phyloP scores from a whole-genome alignment of 225 moss, liverwort and hornwort genomes.

The Straminergon stramineum region DNA sequence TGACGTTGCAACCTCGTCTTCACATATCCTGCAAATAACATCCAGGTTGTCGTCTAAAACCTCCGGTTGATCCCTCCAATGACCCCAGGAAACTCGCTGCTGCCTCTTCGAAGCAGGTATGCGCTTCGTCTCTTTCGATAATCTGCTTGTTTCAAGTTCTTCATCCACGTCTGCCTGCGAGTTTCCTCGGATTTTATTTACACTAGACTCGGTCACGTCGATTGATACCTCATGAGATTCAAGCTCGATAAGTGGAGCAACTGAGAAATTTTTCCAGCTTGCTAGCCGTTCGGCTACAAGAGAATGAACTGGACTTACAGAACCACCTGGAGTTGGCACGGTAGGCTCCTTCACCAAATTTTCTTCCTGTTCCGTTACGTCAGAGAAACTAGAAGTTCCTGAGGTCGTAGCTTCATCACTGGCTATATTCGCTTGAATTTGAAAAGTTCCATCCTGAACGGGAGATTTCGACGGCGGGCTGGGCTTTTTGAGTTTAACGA shows the following conservation, averaged over 20 bases:
- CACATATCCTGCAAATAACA: slow-evolving; percentile 97
- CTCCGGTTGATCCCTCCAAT: slow-evolving; percentile 46
- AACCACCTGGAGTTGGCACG: slow-evolving; percentile 3
- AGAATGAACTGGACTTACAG: slow-evolving; percentile 50
- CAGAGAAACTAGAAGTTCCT: slow-evolving; percentile 15
- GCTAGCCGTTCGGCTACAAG: slow-evolving; percentile 59
- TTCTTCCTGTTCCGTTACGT: slow-evolving; percentile 10
- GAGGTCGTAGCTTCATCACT: slow-evolving; percentile 19
- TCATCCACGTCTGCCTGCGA: slow-evolving; percentile 5
- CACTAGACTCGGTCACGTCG: neutral
- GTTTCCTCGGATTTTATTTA: neutral
- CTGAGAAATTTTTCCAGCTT: slow-evolving; percentile 58
- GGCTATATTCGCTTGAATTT: neutral
- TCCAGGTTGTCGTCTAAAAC: slow-evolving; percentile 57
- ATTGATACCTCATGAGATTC: slow-evolving; percentile 3
- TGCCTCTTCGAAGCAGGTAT: slow-evolving; percentile 19
- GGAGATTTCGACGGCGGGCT: neutral
- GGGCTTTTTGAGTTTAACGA: slow-evolving; percentile 9
- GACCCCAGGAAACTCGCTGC: slow-evolving; percentile 77
- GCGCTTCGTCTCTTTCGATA: slow-evolving; percentile 9
- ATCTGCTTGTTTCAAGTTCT: slow-evolving; percentile 3
- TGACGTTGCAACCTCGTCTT: slow-evolving; percentile 82
- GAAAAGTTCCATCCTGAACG: neutral
- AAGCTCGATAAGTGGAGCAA: slow-evolving; percentile 4
- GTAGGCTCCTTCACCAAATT: neutral